These are phyloP conservation scores for Volvox africanus DNA, from an alignment of 139 green algal species.

Conservation along the genomic window DNA sequence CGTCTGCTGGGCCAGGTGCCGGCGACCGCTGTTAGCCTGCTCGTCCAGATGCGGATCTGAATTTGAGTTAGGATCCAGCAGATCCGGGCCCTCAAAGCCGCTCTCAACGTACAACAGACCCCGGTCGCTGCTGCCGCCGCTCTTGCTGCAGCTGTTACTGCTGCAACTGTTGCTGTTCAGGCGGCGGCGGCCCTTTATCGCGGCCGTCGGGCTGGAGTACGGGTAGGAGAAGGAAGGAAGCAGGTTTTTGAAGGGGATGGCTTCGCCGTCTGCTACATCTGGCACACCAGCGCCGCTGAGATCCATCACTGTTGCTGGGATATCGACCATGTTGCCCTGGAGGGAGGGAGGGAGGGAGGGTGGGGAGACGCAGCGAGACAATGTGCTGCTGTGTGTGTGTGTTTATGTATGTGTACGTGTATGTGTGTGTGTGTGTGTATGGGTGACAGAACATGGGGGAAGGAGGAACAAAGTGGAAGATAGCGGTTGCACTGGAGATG, in stretches of 20 bases:
- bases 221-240: slow-evolving; percentile 16
- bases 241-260: slow-evolving; percentile 5
- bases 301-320: slow-evolving; percentile 35
- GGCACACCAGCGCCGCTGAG: slow-evolving; percentile 27
- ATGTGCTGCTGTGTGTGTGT: neutral
- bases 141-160: neutral
- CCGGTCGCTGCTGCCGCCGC: neutral
- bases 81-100: slow-evolving; percentile 29
- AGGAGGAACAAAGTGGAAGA: neutral
- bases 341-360: neutral
- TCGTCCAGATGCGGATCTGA: neutral
- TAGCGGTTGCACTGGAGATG: neutral
- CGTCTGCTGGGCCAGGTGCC: neutral
- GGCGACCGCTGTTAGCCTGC: no score
- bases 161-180: neutral
- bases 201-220: neutral
- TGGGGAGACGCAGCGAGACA: neutral
- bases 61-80: neutral
- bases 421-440: no score
- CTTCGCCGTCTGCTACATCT: neutral
- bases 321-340: slow-evolving; percentile 46
- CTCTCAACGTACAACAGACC: neutral
- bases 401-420: no score
- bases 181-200: neutral
- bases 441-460: neutral